These are phyloP conservation scores for Rhexocercosporidium sp. DNA, from an alignment of 2,329 filamentous ascomycete genomes.

Conservation along the genomic window DNA sequence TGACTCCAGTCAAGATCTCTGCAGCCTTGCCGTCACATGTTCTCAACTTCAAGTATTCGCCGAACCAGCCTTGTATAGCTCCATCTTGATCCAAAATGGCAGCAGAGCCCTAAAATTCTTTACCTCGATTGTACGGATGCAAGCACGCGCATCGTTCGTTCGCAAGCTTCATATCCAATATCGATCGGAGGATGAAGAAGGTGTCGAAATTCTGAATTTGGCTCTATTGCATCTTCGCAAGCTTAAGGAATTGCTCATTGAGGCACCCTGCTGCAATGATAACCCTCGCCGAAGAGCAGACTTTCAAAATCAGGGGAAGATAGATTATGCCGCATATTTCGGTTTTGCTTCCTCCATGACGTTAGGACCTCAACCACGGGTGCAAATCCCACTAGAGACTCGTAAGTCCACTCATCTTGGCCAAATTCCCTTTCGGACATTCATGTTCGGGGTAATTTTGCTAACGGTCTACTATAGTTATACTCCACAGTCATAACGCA, in stretches of 20 bases:
- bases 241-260: conserved; percentile 4
- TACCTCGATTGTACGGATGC: background rate
- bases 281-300: background rate
- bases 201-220: conserved; percentile 2
- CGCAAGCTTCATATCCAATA: conserved; percentile 9
- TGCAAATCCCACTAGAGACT: conserved; percentile 7
- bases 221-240: background rate
- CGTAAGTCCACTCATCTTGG: background rate
- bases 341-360: conserved; percentile 8
- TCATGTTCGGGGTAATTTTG: background rate
- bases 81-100: conserved; percentile 7
- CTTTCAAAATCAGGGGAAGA: conserved; percentile 2
- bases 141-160: conserved; percentile 3
- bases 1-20: conserved; percentile 1
- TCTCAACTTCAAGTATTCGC: conserved; percentile 9
- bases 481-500: conserved; percentile 10
- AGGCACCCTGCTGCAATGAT: conserved; percentile 16
- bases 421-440: background rate
- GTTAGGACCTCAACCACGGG: conserved; percentile 2
- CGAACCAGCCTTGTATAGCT: conserved; percentile 7
- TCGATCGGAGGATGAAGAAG: background rate
- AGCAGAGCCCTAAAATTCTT: background rate
- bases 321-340: conserved; percentile 16
- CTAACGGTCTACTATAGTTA: background rate
- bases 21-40: conserved; percentile 1